phyloP scores from a whole-genome alignment of 2,329 filamentous ascomycete species.

The Phyllosticta paracitricarpa region DNA sequence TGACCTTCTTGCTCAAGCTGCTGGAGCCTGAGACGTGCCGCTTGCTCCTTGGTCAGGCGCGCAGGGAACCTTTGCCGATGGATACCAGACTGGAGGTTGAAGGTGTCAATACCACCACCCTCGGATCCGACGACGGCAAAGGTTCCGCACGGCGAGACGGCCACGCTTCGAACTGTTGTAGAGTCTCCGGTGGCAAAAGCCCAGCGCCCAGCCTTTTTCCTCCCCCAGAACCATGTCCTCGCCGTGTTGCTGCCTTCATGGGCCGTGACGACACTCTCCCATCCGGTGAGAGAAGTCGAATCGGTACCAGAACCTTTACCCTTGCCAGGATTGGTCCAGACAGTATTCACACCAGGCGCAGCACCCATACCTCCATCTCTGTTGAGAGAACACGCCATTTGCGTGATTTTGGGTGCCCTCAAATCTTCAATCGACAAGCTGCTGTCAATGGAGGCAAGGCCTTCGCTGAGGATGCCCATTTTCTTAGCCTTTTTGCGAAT shows the following conservation, averaged over 20 bases:
- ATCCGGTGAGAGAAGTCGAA: conserved; percentile 58
- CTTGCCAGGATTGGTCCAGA: conserved; percentile 69
- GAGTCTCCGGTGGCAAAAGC: conserved; percentile 78
- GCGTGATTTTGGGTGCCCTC: conserved; percentile 86
- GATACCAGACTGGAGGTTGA: conserved; percentile 86
- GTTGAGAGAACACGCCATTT: conserved; percentile 83
- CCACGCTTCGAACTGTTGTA: conserved; percentile 70
- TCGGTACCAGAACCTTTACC: conserved; percentile 4
- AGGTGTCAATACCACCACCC: conserved; percentile 81
- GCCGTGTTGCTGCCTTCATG: conserved; percentile 78
- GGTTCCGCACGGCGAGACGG: conserved; percentile 83
- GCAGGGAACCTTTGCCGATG: conserved; percentile 84
- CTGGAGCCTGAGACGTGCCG: conserved; percentile 60
- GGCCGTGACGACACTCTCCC: conserved; percentile 94
- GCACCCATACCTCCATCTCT: conserved; percentile 89
- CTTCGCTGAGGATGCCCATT: conserved; percentile 56
- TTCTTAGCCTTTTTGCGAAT: conserved; percentile 86
- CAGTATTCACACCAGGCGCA: conserved; percentile 62
- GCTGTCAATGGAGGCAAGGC: conserved; percentile 47
- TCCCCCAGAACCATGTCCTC: conserved; percentile 96
- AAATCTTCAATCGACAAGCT: conserved; percentile 59
- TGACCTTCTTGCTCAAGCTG: conserved; percentile 45
- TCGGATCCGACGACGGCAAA: conserved; percentile 86
- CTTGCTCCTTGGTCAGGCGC: conserved; percentile 65
- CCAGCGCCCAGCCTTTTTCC: conserved; percentile 88